Base-by-base conservation (phyloP, 2,329 filamentous ascomycete genomes). In the Coleophoma crateriformis region DNA sequence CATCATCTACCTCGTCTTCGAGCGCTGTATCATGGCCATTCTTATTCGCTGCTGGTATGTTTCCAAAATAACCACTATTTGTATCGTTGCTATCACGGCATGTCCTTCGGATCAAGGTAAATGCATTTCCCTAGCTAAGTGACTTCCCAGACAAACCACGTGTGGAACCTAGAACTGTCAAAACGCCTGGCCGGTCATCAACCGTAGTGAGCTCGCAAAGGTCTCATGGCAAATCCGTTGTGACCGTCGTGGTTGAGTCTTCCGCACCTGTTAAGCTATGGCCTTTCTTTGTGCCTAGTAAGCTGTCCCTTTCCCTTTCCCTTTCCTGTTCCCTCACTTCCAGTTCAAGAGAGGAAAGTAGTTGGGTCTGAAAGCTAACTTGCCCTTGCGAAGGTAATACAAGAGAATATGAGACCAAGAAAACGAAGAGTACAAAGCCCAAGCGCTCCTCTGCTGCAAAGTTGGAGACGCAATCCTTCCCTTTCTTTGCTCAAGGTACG, bases 401-500 rank as follows among this genome's bases (percentile, higher is more conserved):
- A 27, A 7, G 27, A 27, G 27, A 27, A 27, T 27, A 27, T 10
- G 27, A 27, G 27, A 27, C 8, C 7, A 10, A 27, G 27, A 27
- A 27, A 27, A 44, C 33, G 41, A 44, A 32, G 20, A 32, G n/a
- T 20, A 44, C 33, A 20, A 44, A 10, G 11, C 35, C 35, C 15
- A 38, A 13, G 32, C 22, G 41, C 15, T 44, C 41, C 15, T 27
- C 41, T 27, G 19, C 41, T 11, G 32, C 22, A 27, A 27, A 44
- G 15, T 32, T 44, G 27, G 22, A 44, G 20, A 44, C 27, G 7
- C 22, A 44, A 17, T n/a, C 27, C 1, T 44, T 44, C 20, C 41
- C 41, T 11, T 44, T 44, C 41, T 44, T 44, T 44, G 41, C 41
- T 27, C 41, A 44, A 44, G 41, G 41, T 44, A 33, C 13, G 19